phyloP scores from a whole-genome alignment of 768 basidiomycete species.

The Pleurotus tuber-regium region DNA sequence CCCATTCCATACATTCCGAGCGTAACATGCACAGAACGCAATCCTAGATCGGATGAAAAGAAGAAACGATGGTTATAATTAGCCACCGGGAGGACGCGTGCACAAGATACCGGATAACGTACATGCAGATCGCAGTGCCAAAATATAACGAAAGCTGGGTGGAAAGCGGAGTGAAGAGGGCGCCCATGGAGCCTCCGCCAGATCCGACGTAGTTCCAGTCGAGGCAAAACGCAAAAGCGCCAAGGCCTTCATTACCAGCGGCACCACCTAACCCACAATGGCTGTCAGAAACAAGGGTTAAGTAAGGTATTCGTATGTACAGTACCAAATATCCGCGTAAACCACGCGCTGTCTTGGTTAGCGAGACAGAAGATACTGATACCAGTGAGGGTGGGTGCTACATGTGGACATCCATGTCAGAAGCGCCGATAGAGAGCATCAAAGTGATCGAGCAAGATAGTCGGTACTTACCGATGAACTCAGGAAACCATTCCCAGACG shows the following conservation, averaged over 20 bases:
- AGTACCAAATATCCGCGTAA: constrained; percentile 58
- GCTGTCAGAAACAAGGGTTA: neutral
- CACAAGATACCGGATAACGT: constrained; percentile 17
- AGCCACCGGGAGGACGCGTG: neutral
- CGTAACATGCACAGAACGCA: constrained; percentile 41
- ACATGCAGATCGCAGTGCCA: constrained; percentile 54
- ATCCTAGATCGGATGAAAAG: constrained; percentile 23
- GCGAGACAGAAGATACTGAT: constrained; percentile 58
- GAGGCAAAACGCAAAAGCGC: constrained; percentile 53
- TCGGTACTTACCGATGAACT: constrained; percentile 40
- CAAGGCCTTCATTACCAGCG: constrained; percentile 62
- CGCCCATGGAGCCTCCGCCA: constrained; percentile 42
- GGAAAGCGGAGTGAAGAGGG: constrained; percentile 49
- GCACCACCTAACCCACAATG: constrained; percentile 37
- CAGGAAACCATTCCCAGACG: constrained; percentile 55
- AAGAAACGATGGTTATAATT: neutral
- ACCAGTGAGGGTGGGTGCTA: constrained; percentile 48
- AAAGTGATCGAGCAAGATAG: constrained; percentile 12
- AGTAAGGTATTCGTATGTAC: too few species aligned
- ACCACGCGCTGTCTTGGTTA: constrained; percentile 42
- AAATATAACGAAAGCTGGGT: constrained; percentile 50
- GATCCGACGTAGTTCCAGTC: constrained; percentile 62
- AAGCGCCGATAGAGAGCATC: too few species aligned
- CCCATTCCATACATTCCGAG: constrained; percentile 53
- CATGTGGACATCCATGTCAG: too few species aligned